Evolutionary conservation across 208 protist species (phyloP), one percentile per base, ranked within the genome.

Genomic region (Porcisia deanei): DNA sequence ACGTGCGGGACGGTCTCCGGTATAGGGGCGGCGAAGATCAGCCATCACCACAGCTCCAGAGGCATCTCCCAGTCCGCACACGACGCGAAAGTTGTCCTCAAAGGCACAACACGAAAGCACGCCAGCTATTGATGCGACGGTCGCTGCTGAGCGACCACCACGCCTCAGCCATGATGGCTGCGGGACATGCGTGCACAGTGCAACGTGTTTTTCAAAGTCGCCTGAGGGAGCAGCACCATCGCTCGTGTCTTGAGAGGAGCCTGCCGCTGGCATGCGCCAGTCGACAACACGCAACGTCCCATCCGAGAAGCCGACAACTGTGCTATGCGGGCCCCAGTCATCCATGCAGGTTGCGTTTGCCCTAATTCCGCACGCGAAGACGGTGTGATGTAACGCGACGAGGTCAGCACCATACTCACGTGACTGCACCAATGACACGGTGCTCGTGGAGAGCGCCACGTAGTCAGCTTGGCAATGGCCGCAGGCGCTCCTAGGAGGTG

Each of bases 81-180:
- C 85, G 3, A 94, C 88, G 54, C 91, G 91, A 53, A 86, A 90
- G 65, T 63, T 84, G 57, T 88, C 85, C 16, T 76, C 61, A 45
- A 94, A 34, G 1, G 87, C 52, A 63, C 87, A 89, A 75, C 89
- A 96, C 3, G 88, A 93, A 69, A 94, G 73, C n/a, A 96, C 75
- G 5, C 88, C 86, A 0, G 84, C 84, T 0, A 61, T 67, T 22
- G 79, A 73, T 30, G 55, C 63, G 61, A 63, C 41, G 55, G 67
- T 25, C 39, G 34, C 53, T 30, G 59, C 70, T 65, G 67, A 68
- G 59, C 45, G 75, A 49, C 34, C 74, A 57, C 39, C 65, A 67
- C 43, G 64, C 76, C 39, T 39, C 75, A 79, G n/a, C 84, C 84
- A 88, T 45, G 61, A 66, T 12, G 85, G 86, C 72, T 88, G 86